Evolutionary conservation across 1,284 basidiomycete species (phyloP).

Genomic region (Xerocomus amazonicus): DNA sequence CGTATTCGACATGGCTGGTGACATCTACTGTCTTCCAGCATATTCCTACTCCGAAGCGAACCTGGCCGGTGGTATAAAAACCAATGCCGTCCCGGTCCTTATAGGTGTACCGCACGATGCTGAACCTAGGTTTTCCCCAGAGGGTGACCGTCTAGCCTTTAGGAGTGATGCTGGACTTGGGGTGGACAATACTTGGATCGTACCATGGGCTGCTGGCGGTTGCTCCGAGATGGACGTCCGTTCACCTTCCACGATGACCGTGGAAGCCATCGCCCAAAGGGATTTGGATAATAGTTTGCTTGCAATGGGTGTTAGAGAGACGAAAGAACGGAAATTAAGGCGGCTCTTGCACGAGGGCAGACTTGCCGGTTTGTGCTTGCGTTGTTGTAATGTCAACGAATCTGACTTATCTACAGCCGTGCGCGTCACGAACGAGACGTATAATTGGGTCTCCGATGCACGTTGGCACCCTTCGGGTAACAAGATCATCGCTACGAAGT

Average conservation of each 20-base stretch:
- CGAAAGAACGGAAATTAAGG: slow-evolving; percentile 41
- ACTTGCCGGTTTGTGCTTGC: slow-evolving; percentile 40
- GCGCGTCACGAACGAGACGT: slow-evolving; percentile 71
- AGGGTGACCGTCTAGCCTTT: slow-evolving; percentile 58
- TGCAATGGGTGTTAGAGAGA: slow-evolving; percentile 48
- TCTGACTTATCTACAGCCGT: slow-evolving; percentile 39
- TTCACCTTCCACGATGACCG: slow-evolving; percentile 23
- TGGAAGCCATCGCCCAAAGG: slow-evolving; percentile 28
- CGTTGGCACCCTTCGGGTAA: slow-evolving; percentile 64
- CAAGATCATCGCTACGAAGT: slow-evolving; percentile 67
- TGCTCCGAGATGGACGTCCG: slow-evolving; percentile 58
- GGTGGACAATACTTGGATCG: slow-evolving; percentile 70
- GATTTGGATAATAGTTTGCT: slow-evolving; percentile 48
- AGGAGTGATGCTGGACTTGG: slow-evolving; percentile 69
- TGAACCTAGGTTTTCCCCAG: slow-evolving; percentile 68
- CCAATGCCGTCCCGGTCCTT: slow-evolving; percentile 31
- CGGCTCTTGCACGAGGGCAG: slow-evolving; percentile 61
- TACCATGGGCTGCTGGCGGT: slow-evolving; percentile 49
- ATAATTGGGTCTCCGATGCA: slow-evolving; percentile 62
- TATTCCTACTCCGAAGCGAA: slow-evolving; percentile 32
- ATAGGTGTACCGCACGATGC: slow-evolving; percentile 62
- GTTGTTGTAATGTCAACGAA: neutral
- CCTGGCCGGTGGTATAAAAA: slow-evolving; percentile 13
- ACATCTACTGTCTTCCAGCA: slow-evolving; percentile 65
- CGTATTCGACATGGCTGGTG: slow-evolving; percentile 71